These are phyloP conservation scores for Xenoacremonium recifei DNA, from an alignment of 2,329 filamentous ascomycete genomes.

Conservation along the genomic window DNA sequence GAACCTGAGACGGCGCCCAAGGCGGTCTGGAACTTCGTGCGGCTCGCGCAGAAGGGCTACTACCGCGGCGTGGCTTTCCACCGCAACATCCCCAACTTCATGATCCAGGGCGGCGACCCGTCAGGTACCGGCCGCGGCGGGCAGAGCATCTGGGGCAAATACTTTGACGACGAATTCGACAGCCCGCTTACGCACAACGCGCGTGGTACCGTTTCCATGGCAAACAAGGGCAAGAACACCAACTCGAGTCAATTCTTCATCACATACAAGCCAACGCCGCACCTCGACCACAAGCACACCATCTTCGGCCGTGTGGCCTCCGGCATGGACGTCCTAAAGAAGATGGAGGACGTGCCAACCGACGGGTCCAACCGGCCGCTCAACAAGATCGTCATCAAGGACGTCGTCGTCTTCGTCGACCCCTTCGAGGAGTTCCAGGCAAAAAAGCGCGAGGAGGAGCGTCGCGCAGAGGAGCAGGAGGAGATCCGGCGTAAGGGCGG, in stretches of 20 bases:
- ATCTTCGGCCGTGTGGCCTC: conserved; percentile 87
- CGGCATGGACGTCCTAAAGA: conserved; percentile 67
- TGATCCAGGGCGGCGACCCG: conserved; percentile 96
- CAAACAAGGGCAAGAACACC: conserved; percentile 97
- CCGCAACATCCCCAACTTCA: conserved; percentile 91
- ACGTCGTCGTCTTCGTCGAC: conserved; percentile 85
- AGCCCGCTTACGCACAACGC: conserved; percentile 81
- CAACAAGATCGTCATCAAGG: conserved; percentile 76
- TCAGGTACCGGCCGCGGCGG: conserved; percentile 92
- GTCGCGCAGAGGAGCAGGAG: conserved; percentile 55
- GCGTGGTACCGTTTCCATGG: conserved; percentile 82
- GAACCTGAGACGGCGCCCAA: conserved; percentile 88
- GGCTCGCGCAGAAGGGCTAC: conserved; percentile 83
- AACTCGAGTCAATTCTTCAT: conserved; percentile 97
- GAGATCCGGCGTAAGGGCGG: conserved; percentile 65
- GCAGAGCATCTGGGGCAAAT: conserved; percentile 87
- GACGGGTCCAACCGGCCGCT: conserved; percentile 75
- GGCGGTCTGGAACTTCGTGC: conserved; percentile 96
- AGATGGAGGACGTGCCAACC: conserved; percentile 74
- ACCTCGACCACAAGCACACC: conserved; percentile 95
- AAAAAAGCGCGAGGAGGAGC: conserved; percentile 65
- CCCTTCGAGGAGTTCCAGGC: conserved; percentile 93
- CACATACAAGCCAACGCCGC: conserved; percentile 78
- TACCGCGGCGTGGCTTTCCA: conserved; percentile 85
- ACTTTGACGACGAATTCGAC: conserved; percentile 91